A percentile compares a stretch with the other conserved stretches of the same genome.
Conservation (phyloP, 1,139 yeast species). For the Suhomyces panamericanus region DNA sequence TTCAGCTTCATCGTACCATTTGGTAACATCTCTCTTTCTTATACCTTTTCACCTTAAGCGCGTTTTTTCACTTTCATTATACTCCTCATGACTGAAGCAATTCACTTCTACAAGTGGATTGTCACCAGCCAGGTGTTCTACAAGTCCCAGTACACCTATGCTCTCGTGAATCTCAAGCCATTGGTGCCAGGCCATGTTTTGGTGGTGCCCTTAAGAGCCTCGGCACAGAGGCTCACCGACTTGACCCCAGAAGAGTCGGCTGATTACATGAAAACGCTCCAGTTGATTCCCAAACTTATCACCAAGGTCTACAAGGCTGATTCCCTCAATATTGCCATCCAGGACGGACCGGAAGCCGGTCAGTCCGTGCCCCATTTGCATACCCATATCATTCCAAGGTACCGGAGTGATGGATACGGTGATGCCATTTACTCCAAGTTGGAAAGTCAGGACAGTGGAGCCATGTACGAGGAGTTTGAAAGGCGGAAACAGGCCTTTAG, state of each 20-base stretch:
- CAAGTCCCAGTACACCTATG: conserved; percentile 63
- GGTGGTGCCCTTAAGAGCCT: conserved; percentile 72
- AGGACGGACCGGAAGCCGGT: conserved; percentile 95
- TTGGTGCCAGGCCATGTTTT: conserved; percentile 87
- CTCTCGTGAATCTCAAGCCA: conserved; percentile 86
- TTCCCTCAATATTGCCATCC: conserved; percentile 82
- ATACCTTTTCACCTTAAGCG: background rate
- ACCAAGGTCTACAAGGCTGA: conserved; percentile 70
- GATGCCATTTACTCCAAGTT: conserved; percentile 68
- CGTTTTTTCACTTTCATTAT: background rate
- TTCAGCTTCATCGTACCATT: no score
- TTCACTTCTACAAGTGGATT: conserved; percentile 53
- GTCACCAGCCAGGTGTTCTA: conserved; percentile 68
- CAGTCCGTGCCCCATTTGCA: conserved; percentile 93
- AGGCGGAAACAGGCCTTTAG: conserved; percentile 26
- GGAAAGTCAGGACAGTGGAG: conserved; percentile 46
- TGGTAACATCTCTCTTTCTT: no score
- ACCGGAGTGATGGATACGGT: conserved; percentile 60
- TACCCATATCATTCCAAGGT: conserved; percentile 88
- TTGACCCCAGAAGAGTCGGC: conserved; percentile 67
- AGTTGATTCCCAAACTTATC: conserved; percentile 65
- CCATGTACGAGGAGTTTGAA: conserved; percentile 32
- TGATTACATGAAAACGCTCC: conserved; percentile 81
- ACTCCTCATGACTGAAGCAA: conserved; percentile 9
- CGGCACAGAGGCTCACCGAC: conserved; percentile 63